A percentile compares a stretch with the other conserved stretches of the same genome.
phyloP scores from a whole-genome alignment of 2,329 filamentous ascomycete genomes.

The Cadophora malorum region DNA sequence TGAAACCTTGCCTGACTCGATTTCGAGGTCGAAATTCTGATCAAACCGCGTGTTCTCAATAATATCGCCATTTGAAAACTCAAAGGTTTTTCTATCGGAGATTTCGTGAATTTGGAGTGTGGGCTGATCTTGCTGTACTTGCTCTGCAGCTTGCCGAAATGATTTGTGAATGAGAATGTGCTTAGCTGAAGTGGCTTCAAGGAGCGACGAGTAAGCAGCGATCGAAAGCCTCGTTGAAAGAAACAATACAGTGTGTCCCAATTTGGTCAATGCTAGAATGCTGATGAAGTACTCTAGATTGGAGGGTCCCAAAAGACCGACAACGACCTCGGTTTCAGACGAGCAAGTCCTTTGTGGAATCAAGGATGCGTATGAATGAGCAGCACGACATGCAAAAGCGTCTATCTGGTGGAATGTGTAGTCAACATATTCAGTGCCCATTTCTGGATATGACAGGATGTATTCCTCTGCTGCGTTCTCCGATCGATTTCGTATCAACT shows the following conservation, averaged over 20 bases:
- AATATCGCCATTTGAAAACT: conserved; percentile 32
- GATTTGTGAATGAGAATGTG: conserved; percentile 31
- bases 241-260: conserved; percentile 60
- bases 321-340: conserved; percentile 45
- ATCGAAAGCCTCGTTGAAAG: conserved; percentile 60
- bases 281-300: conserved; percentile 58
- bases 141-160: conserved; percentile 27
- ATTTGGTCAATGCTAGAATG: conserved; percentile 56
- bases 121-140: conserved; percentile 30
- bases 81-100: background rate
- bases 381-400: conserved; percentile 28
- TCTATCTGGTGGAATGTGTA: conserved; percentile 31
- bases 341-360: conserved; percentile 32
- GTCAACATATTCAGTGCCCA: conserved; percentile 29
- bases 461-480: conserved; percentile 18
- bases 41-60: conserved; percentile 49
- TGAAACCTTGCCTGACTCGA: conserved; percentile 36
- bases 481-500: conserved; percentile 31
- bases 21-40: conserved; percentile 47
- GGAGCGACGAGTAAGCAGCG: conserved; percentile 54
- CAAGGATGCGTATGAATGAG: conserved; percentile 22
- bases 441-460: conserved; percentile 29
- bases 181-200: conserved; percentile 48
- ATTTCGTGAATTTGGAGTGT: background rate
- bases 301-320: conserved; percentile 56